phyloP scores from a whole-genome alignment of 345 rosid species.

The Citrus unshiu region DNA sequence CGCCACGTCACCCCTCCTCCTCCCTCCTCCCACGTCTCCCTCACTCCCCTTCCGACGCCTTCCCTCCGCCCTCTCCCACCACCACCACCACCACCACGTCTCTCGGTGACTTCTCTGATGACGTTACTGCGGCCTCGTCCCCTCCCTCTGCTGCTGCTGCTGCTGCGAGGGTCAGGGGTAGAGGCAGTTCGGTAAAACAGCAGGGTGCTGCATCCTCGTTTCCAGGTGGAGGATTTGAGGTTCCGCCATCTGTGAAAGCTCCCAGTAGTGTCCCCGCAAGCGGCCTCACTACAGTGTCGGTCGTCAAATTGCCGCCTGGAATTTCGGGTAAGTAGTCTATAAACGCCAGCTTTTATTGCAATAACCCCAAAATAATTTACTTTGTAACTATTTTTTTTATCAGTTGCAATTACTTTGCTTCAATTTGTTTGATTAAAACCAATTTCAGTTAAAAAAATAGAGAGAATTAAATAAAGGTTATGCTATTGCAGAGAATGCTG shows the following conservation, averaged over 20 bases:
- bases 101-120: slow-evolving; percentile 22
- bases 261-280: slow-evolving; percentile 69
- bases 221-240: slow-evolving; percentile 12
- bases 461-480: background rate
- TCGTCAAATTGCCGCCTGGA: slow-evolving; percentile 55
- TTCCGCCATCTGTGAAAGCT: slow-evolving; percentile 19
- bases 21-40: slow-evolving; percentile 30
- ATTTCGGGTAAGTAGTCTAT: slow-evolving; percentile 38
- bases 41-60: slow-evolving; percentile 9
- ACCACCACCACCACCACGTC: background rate
- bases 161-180: slow-evolving; percentile 15
- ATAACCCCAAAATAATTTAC: background rate
- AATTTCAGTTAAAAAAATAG: background rate
- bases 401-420: no score
- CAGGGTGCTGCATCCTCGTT: slow-evolving; percentile 13
- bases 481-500: slow-evolving; percentile 45
- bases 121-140: slow-evolving; percentile 33
- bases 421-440: background rate
- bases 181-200: slow-evolving; percentile 32
- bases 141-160: background rate
- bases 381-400: background rate
- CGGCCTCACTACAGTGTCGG: slow-evolving; percentile 68
- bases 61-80: slow-evolving; percentile 10
- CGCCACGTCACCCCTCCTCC: slow-evolving; percentile 68
- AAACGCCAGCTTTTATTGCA: background rate